Percentiles rank a stretch among this genome's conserved stretches.
Conservation (phyloP, 2,329 filamentous ascomycete genomes). For the Aspergillus candidus region DNA sequence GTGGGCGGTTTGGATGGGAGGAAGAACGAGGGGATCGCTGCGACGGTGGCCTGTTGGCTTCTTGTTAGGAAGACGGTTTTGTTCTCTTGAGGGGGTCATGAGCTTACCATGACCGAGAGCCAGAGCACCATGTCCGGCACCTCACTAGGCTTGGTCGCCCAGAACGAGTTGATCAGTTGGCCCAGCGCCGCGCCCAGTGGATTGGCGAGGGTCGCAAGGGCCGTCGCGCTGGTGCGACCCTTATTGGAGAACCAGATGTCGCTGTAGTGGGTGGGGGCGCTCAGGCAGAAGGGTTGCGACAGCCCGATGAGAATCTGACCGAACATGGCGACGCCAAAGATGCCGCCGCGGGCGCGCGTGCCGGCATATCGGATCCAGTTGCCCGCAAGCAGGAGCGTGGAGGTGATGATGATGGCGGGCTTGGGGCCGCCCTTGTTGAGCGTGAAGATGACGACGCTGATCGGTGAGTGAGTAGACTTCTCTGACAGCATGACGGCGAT, state of each 20-base stretch:
- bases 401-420: conserved; percentile 66
- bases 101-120: conserved; percentile 69
- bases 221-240: conserved; percentile 81
- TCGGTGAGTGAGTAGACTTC: background rate
- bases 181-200: conserved; percentile 84
- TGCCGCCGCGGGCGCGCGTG: conserved; percentile 51
- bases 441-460: conserved; percentile 61
- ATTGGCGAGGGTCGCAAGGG: conserved; percentile 77
- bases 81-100: background rate
- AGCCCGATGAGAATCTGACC: conserved; percentile 87
- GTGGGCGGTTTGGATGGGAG: conserved; percentile 71
- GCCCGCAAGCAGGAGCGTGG: conserved; percentile 67
- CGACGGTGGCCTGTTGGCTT: conserved; percentile 51
- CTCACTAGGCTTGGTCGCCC: conserved; percentile 57
- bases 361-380: conserved; percentile 91
- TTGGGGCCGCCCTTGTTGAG: conserved; percentile 74
- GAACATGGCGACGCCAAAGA: conserved; percentile 74
- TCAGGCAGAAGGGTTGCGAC: conserved; percentile 85
- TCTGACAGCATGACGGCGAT: background rate
- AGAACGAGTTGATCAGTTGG: conserved; percentile 77
- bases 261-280: conserved; percentile 82
- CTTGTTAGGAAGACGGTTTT: background rate
- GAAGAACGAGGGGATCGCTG: conserved; percentile 71
- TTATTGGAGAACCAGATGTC: conserved; percentile 88
- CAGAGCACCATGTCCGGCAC: conserved; percentile 80